phyloP scores from a whole-genome alignment of 2,329 filamentous ascomycete genomes.

The Ascochyta lentis region DNA sequence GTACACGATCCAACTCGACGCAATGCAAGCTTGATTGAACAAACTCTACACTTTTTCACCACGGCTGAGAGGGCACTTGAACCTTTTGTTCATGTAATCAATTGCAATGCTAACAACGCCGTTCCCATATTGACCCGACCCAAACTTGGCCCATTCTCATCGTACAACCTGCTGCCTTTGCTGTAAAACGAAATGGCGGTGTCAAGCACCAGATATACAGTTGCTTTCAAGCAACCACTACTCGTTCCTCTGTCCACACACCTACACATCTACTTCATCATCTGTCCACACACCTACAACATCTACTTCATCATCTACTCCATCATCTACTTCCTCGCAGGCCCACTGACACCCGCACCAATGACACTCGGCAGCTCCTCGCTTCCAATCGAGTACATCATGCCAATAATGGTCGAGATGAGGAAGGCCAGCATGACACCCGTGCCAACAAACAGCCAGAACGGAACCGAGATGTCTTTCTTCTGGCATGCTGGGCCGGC shows the following conservation, averaged over 20 bases:
- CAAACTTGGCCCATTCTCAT: conserved; percentile 29
- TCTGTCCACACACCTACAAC: conserved; percentile 5
- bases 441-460: conserved; percentile 84
- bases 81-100: conserved; percentile 23
- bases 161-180: conserved; percentile 27
- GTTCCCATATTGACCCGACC: conserved; percentile 31
- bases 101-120: conserved; percentile 45
- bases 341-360: conserved; percentile 86
- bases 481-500: conserved; percentile 89
- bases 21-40: neutral
- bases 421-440: conserved; percentile 72
- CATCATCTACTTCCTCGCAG: conserved; percentile 51
- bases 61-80: neutral
- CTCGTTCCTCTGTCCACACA: neutral
- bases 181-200: conserved; percentile 22
- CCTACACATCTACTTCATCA: neutral
- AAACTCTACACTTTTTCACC: neutral
- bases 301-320: neutral
- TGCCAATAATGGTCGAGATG: conserved; percentile 73
- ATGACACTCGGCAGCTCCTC: conserved; percentile 92
- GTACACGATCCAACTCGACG: conserved; percentile 1
- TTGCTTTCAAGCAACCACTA: neutral
- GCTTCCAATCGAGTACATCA: conserved; percentile 83
- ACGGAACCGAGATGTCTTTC: conserved; percentile 84
- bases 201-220: conserved; percentile 44